Evolutionary conservation across 257 asterid genomes (phyloP), one percentile per base, ranked within the genome.

Genomic region (Gentiana dahurica): DNA sequence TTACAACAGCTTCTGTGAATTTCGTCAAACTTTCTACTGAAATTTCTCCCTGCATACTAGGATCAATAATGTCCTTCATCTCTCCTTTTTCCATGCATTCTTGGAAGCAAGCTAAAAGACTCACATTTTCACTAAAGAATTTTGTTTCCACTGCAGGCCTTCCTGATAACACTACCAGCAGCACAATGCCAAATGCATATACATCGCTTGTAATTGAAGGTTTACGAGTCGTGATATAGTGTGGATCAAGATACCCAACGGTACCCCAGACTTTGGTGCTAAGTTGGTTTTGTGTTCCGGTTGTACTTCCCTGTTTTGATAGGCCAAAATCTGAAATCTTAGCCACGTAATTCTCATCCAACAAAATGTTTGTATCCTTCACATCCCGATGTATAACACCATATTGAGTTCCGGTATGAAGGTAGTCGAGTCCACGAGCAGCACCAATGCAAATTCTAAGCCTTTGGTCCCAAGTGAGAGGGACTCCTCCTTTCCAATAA

Each of bases 361-460:
- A 1, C 24, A 62, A 24, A 11, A 62, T 62, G 38, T 62, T 62
- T 44, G 66, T 33, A 34, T 53, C 66, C 59, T 62, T 62, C 15
- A 62, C 66, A 53, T 62, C 66, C 8, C 66, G 66, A 15, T 62
- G 60, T 10, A 62, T 62, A 24, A 62, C 36, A 12, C 60, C 66
- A 33, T 33, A 10, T 62, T 45, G 12, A 15, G 57, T 35, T 24
- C 66, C 60, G 9, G 67, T 62, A 36, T 62, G 67, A 12, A 62
- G 67, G 46, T 62, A 62, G 13, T 53, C 67, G 9, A 62, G 67
- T 8, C 60, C 67, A 12, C 60, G 67, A 15, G 67, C 67, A 54
- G 67, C 55, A n/a, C 67, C 67, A 4, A 63, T 65, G 64, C 70
- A 65, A 3, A 65, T 65, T 44, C 33, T 36, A 10, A 65, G 59